Percentiles rank a stretch among this genome's conserved stretches.
phyloP scores from a whole-genome alignment of 169 alveolate genomes.

The Plasmodium berghei region DNA sequence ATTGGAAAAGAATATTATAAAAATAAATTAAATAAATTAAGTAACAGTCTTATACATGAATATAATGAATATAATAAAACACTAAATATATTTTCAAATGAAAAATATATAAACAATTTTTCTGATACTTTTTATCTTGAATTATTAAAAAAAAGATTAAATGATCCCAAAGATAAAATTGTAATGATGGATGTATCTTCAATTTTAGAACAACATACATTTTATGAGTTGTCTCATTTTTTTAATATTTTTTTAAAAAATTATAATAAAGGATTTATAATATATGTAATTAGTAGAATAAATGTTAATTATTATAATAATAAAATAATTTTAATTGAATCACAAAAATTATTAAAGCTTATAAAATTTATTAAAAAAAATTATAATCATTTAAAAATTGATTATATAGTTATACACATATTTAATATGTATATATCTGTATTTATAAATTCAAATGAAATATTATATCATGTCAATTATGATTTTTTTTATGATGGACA shows the following conservation, averaged over 20 bases:
- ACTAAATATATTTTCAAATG: slow-evolving; percentile 44
- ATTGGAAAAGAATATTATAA: slow-evolving; percentile 56
- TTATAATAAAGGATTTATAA: slow-evolving; percentile 31
- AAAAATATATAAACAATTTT: slow-evolving; percentile 52
- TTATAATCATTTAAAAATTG: slow-evolving; percentile 33
- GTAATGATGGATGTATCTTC: slow-evolving; percentile 51
- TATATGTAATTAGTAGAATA: slow-evolving; percentile 53
- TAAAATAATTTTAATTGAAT: slow-evolving; percentile 51
- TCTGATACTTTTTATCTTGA: slow-evolving; percentile 43
- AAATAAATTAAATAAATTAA: slow-evolving; percentile 31
- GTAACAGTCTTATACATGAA: slow-evolving; percentile 6
- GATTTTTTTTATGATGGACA: slow-evolving; percentile 15
- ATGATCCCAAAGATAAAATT: slow-evolving; percentile 22
- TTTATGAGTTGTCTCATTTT: slow-evolving; percentile 46
- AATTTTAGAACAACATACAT: slow-evolving; percentile 21
- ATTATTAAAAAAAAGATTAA: slow-evolving; percentile 48
- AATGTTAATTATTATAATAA: slow-evolving; percentile 27
- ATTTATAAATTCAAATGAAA: slow-evolving; percentile 41
- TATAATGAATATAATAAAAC: slow-evolving; percentile 33
- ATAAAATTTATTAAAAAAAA: slow-evolving; percentile 29
- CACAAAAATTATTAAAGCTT: slow-evolving; percentile 12
- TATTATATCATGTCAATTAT: slow-evolving; percentile 41
- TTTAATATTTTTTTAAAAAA: slow-evolving; percentile 44
- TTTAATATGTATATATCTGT: slow-evolving; percentile 54
- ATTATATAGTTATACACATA: slow-evolving; percentile 44